Evolutionary conservation across 2,329 filamentous ascomycete genomes (phyloP), one percentile per base, ranked within the genome.

Genomic region (Fusarium pseudocircinatum): DNA sequence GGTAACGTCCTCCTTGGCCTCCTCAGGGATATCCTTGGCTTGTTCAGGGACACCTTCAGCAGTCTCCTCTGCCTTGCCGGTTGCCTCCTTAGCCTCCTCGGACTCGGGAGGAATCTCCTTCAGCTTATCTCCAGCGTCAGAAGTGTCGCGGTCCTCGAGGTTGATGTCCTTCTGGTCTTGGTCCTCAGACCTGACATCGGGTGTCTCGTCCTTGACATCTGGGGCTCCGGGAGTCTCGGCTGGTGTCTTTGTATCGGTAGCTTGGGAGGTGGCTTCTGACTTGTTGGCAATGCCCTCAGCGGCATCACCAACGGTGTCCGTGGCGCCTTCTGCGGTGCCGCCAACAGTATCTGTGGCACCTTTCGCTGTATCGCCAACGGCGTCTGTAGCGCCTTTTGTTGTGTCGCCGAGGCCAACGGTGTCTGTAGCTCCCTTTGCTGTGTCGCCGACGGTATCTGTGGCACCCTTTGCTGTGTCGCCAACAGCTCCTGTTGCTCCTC

Each of bases 231-330:
- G 72, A 1, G 75, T 75, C 30, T 73, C 66, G 28, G 71, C 30
- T 2, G 67, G 67, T 70, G 67, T 69, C 40, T 69, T 65, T 61
- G 63, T 57, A 62, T 76, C 44, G 60, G 67, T 59, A 46, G 44
- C 63, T 47, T 63, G 65, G 40, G 53, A 59, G 14, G 56, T 72
- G 36, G 40, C 61, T 10, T 67, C 75, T 36, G 73, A 67, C 59
- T 74, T 76, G 54, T 56, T 69, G 40, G 69, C 70, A 13, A 70
- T 30, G 28, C 66, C 63, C 16, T 78, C 74, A 22, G 74, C 78
- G 14, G 79, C 77, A 22, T 22, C 69, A 6, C 68, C 59, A 44
- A 57, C 63, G 6, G 60, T 60, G 44, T 44, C 67, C 9, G 64
- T 70, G n/a, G 59, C 53, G 26, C 59, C 47, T 10, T 59, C 52